Conservation (phyloP, 73 alveolate species). For the Paraurostyla sp. region DNA sequence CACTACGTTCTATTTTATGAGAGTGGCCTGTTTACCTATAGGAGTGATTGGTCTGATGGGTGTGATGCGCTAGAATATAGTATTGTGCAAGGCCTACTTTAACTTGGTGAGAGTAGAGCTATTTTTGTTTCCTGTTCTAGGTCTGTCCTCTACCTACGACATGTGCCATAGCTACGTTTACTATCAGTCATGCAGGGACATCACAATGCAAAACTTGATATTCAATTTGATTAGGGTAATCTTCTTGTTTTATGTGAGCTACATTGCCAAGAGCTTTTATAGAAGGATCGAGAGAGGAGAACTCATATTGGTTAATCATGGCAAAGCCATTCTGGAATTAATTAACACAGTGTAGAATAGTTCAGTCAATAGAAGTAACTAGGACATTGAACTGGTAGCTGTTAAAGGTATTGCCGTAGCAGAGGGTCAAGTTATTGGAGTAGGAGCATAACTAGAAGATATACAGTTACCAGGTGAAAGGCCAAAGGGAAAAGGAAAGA, state of each 20-base stretch:
- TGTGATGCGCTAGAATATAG: not conserved
- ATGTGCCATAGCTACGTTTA: constrained; percentile 45
- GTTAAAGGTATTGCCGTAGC: constrained; percentile 36
- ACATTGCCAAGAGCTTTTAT: not conserved
- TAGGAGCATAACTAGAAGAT: constrained; percentile 7
- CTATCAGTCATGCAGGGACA: constrained; percentile 26
- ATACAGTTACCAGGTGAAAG: constrained; percentile 15
- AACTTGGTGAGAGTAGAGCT: not conserved
- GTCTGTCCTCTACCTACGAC: constrained; percentile 17
- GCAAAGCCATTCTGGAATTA: constrained; percentile 14
- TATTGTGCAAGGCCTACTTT: not conserved
- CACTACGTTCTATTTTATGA: not conserved
- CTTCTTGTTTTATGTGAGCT: constrained; percentile 24
- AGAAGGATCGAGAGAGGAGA: constrained; percentile 43
- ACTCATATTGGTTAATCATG: constrained; percentile 34
- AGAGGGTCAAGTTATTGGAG: constrained; percentile 4
- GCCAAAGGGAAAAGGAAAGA: no score
- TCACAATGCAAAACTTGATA: not conserved
- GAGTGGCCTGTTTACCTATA: not conserved
- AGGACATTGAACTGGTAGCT: constrained; percentile 37
- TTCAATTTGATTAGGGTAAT: not conserved
- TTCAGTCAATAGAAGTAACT: not conserved
- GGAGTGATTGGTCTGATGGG: constrained; percentile 33
- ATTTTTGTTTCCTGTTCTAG: not conserved
- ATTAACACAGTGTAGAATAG: constrained; percentile 18